Conservation (phyloP, 2,329 filamentous ascomycete species). For the Stagonosporopsis vannaccii region DNA sequence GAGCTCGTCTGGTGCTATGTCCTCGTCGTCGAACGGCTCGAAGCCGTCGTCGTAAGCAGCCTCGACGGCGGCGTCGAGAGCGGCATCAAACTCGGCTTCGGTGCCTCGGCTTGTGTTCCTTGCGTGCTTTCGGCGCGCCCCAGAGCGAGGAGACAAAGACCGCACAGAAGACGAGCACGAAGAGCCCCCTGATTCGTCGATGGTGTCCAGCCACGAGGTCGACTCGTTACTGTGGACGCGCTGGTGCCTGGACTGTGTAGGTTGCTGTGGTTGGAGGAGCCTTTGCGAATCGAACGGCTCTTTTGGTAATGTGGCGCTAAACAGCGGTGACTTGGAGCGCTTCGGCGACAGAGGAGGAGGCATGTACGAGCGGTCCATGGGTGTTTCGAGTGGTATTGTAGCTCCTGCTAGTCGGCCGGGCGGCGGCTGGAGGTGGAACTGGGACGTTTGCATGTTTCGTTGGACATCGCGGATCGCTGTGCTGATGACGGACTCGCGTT, state of each 20-base stretch:
- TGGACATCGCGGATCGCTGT: slow-evolving; percentile 54
- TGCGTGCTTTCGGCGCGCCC: slow-evolving; percentile 73
- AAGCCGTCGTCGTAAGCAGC: slow-evolving; percentile 93
- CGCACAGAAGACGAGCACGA: slow-evolving; percentile 77
- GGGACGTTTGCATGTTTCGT: slow-evolving; percentile 38
- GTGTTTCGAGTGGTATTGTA: slow-evolving; percentile 50
- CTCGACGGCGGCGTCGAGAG: slow-evolving; percentile 92
- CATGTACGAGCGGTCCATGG: slow-evolving; percentile 67
- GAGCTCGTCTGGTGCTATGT: slow-evolving; percentile 47
- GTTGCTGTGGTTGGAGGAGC: slow-evolving; percentile 32
- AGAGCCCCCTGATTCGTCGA: slow-evolving; percentile 87
- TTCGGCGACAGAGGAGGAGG: slow-evolving; percentile 75
- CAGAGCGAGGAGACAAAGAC: slow-evolving; percentile 74
- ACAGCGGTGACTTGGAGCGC: slow-evolving; percentile 59
- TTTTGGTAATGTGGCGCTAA: slow-evolving; percentile 26
- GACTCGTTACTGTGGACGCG: slow-evolving; percentile 77
- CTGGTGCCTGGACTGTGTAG: slow-evolving; percentile 32
- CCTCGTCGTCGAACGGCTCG: slow-evolving; percentile 69
- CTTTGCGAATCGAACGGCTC: slow-evolving; percentile 30
- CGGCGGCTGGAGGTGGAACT: slow-evolving; percentile 46
- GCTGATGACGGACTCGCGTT: slow-evolving; percentile 51
- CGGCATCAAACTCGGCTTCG: slow-evolving; percentile 91
- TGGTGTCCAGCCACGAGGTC: slow-evolving; percentile 92
- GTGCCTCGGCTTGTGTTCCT: slow-evolving; percentile 74
- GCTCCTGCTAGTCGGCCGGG: slow-evolving; percentile 37